Percentiles rank a stretch among this genome's conserved stretches.
Evolutionary conservation across 1,284 basidiomycete species (phyloP).

Genomic region (Naganishia liquefaciens): DNA sequence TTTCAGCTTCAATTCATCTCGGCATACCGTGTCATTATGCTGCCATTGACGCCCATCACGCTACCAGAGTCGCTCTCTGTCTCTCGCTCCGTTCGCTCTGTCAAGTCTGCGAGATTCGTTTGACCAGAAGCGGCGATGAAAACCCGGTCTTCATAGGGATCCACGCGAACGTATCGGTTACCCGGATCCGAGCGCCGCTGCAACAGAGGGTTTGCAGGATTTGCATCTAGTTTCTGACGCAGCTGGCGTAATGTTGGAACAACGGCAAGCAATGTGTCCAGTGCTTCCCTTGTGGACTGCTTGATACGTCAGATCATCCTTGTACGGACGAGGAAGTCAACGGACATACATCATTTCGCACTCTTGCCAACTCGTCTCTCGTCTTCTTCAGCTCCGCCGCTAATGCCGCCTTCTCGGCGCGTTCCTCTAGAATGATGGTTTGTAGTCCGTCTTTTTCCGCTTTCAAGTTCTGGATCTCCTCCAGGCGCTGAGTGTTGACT

Average conservation of each 20-base stretch:
- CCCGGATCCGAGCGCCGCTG: not conserved
- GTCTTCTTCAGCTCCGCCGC: conserved; percentile 36
- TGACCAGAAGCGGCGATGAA: conserved; percentile 35
- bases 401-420: conserved; percentile 37
- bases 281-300: conserved; percentile 36
- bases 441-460: conserved; percentile 40
- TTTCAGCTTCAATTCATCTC: not conserved
- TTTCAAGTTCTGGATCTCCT: conserved; percentile 39
- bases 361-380: conserved; percentile 33
- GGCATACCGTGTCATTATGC: conserved; percentile 10
- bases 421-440: conserved; percentile 38
- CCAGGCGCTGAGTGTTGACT: conserved; percentile 41
- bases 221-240: conserved; percentile 31
- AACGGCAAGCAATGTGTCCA: conserved; percentile 39
- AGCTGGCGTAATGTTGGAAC: conserved; percentile 39
- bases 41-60: conserved; percentile 1
- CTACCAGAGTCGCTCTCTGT: conserved; percentile 23
- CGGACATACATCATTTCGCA: conserved; percentile 34
- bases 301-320: not conserved
- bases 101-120: conserved; percentile 37
- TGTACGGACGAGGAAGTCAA: not conserved
- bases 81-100: conserved; percentile 39
- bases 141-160: conserved; percentile 33
- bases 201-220: conserved; percentile 1
- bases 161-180: conserved; percentile 34